phyloP scores from a whole-genome alignment of 2,329 filamentous ascomycete species.

The Diplocarpon mali region DNA sequence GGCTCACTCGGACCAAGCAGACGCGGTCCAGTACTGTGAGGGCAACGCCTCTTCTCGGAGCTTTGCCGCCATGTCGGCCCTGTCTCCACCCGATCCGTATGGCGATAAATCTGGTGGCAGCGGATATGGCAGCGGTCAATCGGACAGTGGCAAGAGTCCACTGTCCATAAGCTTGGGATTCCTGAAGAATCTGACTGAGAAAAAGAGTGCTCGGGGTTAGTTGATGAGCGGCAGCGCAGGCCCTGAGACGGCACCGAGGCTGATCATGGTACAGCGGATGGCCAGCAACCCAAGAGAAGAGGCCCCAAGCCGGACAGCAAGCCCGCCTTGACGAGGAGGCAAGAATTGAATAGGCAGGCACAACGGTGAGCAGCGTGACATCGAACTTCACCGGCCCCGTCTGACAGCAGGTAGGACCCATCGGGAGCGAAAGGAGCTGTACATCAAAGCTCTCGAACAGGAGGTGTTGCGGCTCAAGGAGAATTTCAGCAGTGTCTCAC shows the following conservation, averaged over 20 bases:
- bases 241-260: not conserved
- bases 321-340: conserved; percentile 79
- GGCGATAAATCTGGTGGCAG: conserved; percentile 20
- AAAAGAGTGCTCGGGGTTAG: conserved; percentile 66
- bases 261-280: conserved; percentile 43
- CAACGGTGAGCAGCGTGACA: conserved; percentile 55
- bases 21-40: conserved; percentile 4
- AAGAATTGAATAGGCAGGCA: conserved; percentile 90
- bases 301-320: conserved; percentile 96
- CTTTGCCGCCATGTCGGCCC: conserved; percentile 18
- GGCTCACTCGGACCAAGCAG: conserved; percentile 13
- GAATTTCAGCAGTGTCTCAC: conserved; percentile 59
- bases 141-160: conserved; percentile 26
- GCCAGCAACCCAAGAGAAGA: conserved; percentile 74
- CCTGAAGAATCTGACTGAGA: conserved; percentile 58
- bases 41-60: conserved; percentile 4
- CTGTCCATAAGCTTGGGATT: conserved; percentile 43
- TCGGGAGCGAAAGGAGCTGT: conserved; percentile 90
- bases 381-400: no score
- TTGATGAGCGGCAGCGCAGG: not conserved
- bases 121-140: conserved; percentile 25
- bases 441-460: conserved; percentile 87
- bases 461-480: conserved; percentile 85
- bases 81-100: conserved; percentile 23
- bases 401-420: conserved; percentile 59